Evolutionary conservation across 805 yeast genomes (phyloP), one percentile per base, ranked within the genome.

Genomic region (Metschnikowia sp.): DNA sequence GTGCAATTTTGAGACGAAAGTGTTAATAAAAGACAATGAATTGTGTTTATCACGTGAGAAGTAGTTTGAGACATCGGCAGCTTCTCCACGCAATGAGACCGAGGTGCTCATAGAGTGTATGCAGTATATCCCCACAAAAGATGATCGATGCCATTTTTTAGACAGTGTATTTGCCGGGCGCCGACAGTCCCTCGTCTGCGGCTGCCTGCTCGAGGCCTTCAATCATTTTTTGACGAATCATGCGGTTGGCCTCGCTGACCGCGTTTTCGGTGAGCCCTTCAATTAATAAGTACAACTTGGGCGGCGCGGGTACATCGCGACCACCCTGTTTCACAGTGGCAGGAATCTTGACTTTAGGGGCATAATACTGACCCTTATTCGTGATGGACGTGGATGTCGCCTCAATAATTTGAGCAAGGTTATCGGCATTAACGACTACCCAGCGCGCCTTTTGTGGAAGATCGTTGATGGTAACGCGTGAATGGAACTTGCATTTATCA

Each of bases 361-460:
- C 63, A 53, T 86, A 84, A 59, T 70, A 90, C 51, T 78, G 80
- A 12, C 99, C 99, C 59, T 83, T 87, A 45, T 82, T 81, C 1
- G 97, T 90, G 39, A 91, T 80, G 6, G 96, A 82, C 3, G 89
- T 81, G 1, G 83, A 78, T 0, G 94, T 83, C 40, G 81, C 70
- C 42, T 89, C 96, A 38, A 81, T 81, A 39, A 90, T 76, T 56
- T 79, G 79, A 1, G 78, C 63, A 35, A 85, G 68, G 39, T 81
- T 83, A 1, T 84, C 83, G 32, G 84, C 77, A 56, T 82, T 84
- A 3, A 90, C 81, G 2, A 86, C 87, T 46, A 72, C 74, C 95
- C 95, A 86, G 57, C 96, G 71, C 0, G 86, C 87, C 26, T 76
- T 72, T 59, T 86, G 89, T 0, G 98, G 96, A 32, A 87, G 72